Evolutionary conservation across 2,329 filamentous ascomycete species (phyloP).

Genomic region (Pestalotiopsis sp.): DNA sequence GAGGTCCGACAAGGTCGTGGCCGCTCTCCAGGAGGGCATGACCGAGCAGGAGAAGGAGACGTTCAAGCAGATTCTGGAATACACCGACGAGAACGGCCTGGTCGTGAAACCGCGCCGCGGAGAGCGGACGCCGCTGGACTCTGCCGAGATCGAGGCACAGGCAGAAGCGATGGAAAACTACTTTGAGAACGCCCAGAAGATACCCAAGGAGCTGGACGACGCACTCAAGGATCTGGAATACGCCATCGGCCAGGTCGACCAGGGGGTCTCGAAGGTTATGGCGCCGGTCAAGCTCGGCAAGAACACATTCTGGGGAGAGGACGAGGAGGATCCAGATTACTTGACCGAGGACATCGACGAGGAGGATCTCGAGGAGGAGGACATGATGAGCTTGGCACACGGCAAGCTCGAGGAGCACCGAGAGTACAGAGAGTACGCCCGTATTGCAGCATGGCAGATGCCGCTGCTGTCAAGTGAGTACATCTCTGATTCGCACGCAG

Average conservation of each 20-base stretch:
- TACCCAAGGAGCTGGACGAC: slow-evolving; percentile 22
- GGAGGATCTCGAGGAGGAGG: slow-evolving; percentile 75
- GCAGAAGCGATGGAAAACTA: background rate
- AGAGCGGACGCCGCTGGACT: background rate
- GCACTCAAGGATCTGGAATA: slow-evolving; percentile 31
- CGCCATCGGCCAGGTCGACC: slow-evolving; percentile 32
- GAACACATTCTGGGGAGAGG: slow-evolving; percentile 29
- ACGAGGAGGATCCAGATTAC: slow-evolving; percentile 30
- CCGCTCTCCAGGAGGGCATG: slow-evolving; percentile 12
- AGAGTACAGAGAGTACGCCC: slow-evolving; percentile 85
- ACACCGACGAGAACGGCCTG: slow-evolving; percentile 4
- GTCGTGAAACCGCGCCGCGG: background rate
- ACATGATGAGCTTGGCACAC: slow-evolving; percentile 83
- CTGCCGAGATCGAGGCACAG: background rate
- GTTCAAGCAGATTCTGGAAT: background rate
- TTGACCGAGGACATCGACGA: slow-evolving; percentile 27
- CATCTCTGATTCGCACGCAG: background rate
- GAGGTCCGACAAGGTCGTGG: slow-evolving; percentile 8
- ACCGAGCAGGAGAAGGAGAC: slow-evolving; percentile 5
- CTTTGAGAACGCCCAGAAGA: background rate
- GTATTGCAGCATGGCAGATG: slow-evolving; percentile 94
- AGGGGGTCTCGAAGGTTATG: slow-evolving; percentile 34
- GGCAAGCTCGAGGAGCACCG: slow-evolving; percentile 85
- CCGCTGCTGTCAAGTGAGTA: slow-evolving; percentile 82
- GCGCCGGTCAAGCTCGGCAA: slow-evolving; percentile 12